Base-by-base conservation (phyloP, 1,139 yeast species). In the Kodamaea fungicola region DNA sequence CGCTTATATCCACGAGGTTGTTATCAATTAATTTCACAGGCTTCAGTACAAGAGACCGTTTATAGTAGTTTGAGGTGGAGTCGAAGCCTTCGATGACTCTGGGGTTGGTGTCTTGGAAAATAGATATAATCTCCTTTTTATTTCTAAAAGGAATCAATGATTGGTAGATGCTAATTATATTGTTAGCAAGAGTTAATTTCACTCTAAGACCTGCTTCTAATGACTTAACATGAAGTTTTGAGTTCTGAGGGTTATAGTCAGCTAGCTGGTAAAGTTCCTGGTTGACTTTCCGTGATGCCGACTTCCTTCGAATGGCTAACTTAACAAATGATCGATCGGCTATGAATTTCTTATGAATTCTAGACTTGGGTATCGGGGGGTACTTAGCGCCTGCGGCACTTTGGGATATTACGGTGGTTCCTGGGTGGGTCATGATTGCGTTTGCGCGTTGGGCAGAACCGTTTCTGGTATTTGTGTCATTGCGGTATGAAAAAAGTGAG, bases 181-280 rank as follows among this genome's bases (percentile, higher is more conserved):
- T 65, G 5, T 76, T 70, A 2, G 72, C 72, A 30, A 71, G 45
- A 0, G 80, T 67, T 13, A 76, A 52, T 37, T 76, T 64, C 7
- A 76, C 70, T 43, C 71, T 62, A 8, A 78, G 64, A 10, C 76
- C 78, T 1, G 80, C 78, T 35, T 76, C 77, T 22, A 76, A 55
- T 5, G 78, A 76, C 41, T 76, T 69, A 4, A 76, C 68, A 44
- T 75, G 80, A 22, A 72, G 61, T 44, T 71, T 71, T 32, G 62
- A 48, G 24, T 42, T 40, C 19, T 22, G 16, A 29, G 24, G 12
- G 8, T 22, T 8, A 16, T 22, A 8, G 21, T 21, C 12, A 5
- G 32, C 6, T 24, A 9, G 7, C 7, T 24, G 33, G 22, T 12
- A 25, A 28, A 8, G 30, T 24, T 5, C 27, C 22, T 30, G 38